Percentiles rank a stretch among this genome's conserved stretches.
Conservation (phyloP, 192 early-diverging fungal genomes). For the Podila epigama region DNA sequence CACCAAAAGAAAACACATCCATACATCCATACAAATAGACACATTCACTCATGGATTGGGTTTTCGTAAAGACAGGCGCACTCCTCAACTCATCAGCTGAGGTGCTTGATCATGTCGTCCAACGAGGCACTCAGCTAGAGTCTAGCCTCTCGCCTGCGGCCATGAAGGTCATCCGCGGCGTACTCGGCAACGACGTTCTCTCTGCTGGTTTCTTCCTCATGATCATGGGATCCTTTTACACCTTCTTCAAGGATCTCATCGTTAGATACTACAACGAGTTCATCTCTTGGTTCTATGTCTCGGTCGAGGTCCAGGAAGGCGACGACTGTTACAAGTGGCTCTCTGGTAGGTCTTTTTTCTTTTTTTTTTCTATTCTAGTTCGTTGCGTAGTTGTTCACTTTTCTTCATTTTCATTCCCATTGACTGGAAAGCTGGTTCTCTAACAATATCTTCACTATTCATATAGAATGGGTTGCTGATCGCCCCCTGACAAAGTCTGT, state of each 20-base stretch:
- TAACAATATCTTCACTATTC: not conserved
- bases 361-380: not conserved
- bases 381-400: not conserved
- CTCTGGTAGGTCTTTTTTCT: constrained; percentile 20
- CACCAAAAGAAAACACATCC: not conserved
- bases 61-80: constrained; percentile 23
- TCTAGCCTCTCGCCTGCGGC: constrained; percentile 40
- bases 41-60: constrained; percentile 31
- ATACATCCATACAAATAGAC: not conserved
- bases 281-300: constrained; percentile 48
- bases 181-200: constrained; percentile 45
- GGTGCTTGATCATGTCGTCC: constrained; percentile 39
- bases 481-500: constrained; percentile 44
- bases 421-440: not conserved
- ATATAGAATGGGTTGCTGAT: constrained; percentile 46
- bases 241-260: constrained; percentile 43
- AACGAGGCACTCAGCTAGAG: constrained; percentile 24
- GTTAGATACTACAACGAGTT: constrained; percentile 38
- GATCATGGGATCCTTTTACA: constrained; percentile 40
- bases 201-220: constrained; percentile 48
- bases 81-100: constrained; percentile 39
- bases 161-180: constrained; percentile 39
- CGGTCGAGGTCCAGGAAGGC: constrained; percentile 45
- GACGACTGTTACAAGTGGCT: constrained; percentile 48
- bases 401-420: not conserved